Evolutionary conservation across 768 basidiomycete genomes (phyloP).

Genomic region (Lactifluus echinatus): DNA sequence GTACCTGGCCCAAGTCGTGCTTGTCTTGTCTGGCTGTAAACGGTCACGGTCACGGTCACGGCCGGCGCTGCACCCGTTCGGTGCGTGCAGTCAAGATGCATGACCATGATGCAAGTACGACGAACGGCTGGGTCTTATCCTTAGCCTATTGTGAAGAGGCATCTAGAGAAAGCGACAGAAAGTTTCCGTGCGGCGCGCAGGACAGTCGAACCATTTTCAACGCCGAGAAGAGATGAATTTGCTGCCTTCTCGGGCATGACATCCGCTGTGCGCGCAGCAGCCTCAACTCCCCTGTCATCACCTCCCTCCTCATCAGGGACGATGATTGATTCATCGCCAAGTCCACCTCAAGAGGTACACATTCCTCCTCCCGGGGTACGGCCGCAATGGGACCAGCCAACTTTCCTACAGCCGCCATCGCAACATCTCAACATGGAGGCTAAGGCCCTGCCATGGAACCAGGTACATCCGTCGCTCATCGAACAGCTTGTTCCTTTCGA

Average conservation of each 20-base stretch:
- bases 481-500: slow-evolving; percentile 28
- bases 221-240: slow-evolving; percentile 54
- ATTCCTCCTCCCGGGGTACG: not conserved
- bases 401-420: not conserved
- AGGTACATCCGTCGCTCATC: slow-evolving; percentile 28
- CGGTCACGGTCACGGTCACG: no score
- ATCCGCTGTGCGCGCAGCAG: slow-evolving; percentile 48
- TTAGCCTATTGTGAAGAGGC: slow-evolving; percentile 57
- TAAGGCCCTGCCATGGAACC: slow-evolving; percentile 2
- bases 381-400: not conserved
- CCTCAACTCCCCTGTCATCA: slow-evolving; percentile 16
- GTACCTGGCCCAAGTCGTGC: no score
- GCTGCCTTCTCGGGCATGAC: slow-evolving; percentile 72
- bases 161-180: slow-evolving; percentile 41
- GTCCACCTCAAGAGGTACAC: not conserved
- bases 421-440: not conserved
- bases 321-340: slow-evolving; percentile 8
- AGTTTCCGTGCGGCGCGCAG: slow-evolving; percentile 37
- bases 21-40: no score
- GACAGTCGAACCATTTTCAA: slow-evolving; percentile 53
- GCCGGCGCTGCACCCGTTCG: slow-evolving; percentile 48
- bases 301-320: slow-evolving; percentile 15
- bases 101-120: slow-evolving; percentile 22
- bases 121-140: not conserved
- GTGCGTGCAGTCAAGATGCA: slow-evolving; percentile 65